Evolutionary conservation across 805 yeast genomes (phyloP).

Genomic region (Nakazawaea siamensis): DNA sequence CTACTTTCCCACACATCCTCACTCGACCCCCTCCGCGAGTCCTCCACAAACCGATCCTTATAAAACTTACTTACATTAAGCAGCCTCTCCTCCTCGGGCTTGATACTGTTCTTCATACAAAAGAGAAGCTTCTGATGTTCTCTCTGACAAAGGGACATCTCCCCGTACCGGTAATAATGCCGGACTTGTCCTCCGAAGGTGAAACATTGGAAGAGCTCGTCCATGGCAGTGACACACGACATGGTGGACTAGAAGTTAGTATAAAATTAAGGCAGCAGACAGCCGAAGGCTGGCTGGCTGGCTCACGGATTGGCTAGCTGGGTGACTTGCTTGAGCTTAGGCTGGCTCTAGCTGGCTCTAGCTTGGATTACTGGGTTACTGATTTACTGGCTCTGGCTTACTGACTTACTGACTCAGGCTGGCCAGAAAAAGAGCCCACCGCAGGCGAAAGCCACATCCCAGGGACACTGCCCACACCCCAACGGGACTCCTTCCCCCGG

Average conservation of each 20-base stretch:
- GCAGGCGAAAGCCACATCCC: too few species aligned
- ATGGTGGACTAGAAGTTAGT: constrained; percentile 29
- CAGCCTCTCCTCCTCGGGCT: constrained; percentile 43
- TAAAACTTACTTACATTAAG: constrained; percentile 59
- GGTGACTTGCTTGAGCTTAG: too few species aligned
- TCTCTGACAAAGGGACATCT: constrained; percentile 59
- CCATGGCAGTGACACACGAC: constrained; percentile 79
- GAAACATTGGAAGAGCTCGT: constrained; percentile 78
- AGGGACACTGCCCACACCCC: too few species aligned
- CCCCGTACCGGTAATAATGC: constrained; percentile 78
- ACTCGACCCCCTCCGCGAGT: constrained; percentile 60
- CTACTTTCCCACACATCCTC: constrained; percentile 78
- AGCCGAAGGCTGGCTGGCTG: too few species aligned
- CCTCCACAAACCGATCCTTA: constrained; percentile 51
- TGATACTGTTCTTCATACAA: constrained; percentile 56
- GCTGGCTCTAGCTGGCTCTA: too few species aligned
- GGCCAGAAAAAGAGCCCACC: too few species aligned
- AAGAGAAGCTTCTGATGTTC: constrained; percentile 74
- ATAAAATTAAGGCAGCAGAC: too few species aligned
- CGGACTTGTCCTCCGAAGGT: constrained; percentile 87
- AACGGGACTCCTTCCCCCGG: too few species aligned
- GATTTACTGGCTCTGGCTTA: too few species aligned
- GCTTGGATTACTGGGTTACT: too few species aligned
- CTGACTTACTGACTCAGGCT: too few species aligned
- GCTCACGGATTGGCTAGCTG: too few species aligned